A percentile compares a stretch with the other conserved stretches of the same genome.
phyloP scores from a whole-genome alignment of 805 yeast species.

The Lipomyces kockii region DNA sequence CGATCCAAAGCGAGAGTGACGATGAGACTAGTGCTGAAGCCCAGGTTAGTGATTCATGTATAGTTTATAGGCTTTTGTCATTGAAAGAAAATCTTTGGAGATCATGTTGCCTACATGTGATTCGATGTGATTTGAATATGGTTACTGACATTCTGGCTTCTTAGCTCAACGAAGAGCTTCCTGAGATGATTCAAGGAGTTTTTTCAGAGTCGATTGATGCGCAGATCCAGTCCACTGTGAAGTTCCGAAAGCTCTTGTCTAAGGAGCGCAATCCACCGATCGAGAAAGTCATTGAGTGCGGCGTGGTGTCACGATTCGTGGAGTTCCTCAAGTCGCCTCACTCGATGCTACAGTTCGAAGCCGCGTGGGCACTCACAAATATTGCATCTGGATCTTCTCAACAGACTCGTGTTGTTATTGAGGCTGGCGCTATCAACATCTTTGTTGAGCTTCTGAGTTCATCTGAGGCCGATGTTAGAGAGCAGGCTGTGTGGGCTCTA shows the following conservation, averaged over 20 bases:
- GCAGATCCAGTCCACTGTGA: slow-evolving; percentile 86
- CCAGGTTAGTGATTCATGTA: slow-evolving; percentile 34
- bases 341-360: slow-evolving; percentile 90
- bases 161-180: slow-evolving; percentile 60
- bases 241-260: slow-evolving; percentile 89
- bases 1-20: slow-evolving; percentile 52
- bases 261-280: slow-evolving; percentile 97
- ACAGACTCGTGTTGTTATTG: slow-evolving; percentile 89
- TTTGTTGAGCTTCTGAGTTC: slow-evolving; percentile 83
- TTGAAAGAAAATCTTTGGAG: background rate
- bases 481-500: slow-evolving; percentile 98
- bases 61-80: background rate
- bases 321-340: slow-evolving; percentile 77
- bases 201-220: slow-evolving; percentile 73
- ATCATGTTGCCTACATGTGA: slow-evolving; percentile 3
- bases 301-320: slow-evolving; percentile 91
- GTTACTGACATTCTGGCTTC: slow-evolving; percentile 25
- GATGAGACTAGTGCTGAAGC: slow-evolving; percentile 47
- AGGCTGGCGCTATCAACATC: slow-evolving; percentile 90
- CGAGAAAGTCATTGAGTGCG: slow-evolving; percentile 87
- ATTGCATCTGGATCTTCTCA: slow-evolving; percentile 92
- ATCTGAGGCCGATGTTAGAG: slow-evolving; percentile 86
- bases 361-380: slow-evolving; percentile 99
- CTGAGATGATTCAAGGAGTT: slow-evolving; percentile 82
- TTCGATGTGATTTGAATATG: background rate